Base-by-base conservation (phyloP, 129 eudicot genomes). In the Centrapalus pauciflorus region DNA sequence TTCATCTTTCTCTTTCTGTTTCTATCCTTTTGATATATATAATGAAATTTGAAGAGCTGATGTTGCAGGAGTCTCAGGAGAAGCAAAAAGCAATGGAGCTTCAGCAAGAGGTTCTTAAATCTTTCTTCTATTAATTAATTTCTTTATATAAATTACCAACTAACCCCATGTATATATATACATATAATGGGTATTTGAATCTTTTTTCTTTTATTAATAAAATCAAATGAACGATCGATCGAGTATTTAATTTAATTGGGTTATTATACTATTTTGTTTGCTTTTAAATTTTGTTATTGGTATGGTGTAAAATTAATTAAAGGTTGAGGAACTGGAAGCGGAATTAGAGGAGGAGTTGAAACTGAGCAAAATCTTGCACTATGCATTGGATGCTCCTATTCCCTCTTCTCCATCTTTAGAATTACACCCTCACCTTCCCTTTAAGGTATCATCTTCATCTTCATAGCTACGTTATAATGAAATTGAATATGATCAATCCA, bases 31-130 rank as follows among this genome's bases (percentile, higher is more conserved):
- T 34, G n/a, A n/a, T 41, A 27, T 19, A 30, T 71, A 78, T 20
- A 17, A 93, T 93, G 98, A 93, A 88, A 84, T 85, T 93, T 66
- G 98, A 93, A 79, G 96, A 93, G 29, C 82, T 93, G 54, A 68
- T 93, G 66, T 83, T 86, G 95, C 90, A 85, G 70, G 80, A 83
- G 19, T 71, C 81, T 29, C 96, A 84, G 4, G 85, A 83, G 38
- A 82, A 78, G 19, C 83, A 81, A 12, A 85, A 66, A 32, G 73
- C 73, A 66, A 30, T 62, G 25, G 78, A 82, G 33, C 94, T 91
- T 33, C 74, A 85, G 62, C 75, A 83, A 56, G 87, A 92, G 95
- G 97, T 91, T 40, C 4, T 6, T 3, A 29, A 1, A 19, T 26
- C n/a, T 23, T 52, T 35, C 14, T 70, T n/a, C 28, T 21, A 4